Evolutionary conservation across 2,329 filamentous ascomycete species (phyloP), one percentile per base, ranked within the genome.

Genomic region (Nemania sp.): DNA sequence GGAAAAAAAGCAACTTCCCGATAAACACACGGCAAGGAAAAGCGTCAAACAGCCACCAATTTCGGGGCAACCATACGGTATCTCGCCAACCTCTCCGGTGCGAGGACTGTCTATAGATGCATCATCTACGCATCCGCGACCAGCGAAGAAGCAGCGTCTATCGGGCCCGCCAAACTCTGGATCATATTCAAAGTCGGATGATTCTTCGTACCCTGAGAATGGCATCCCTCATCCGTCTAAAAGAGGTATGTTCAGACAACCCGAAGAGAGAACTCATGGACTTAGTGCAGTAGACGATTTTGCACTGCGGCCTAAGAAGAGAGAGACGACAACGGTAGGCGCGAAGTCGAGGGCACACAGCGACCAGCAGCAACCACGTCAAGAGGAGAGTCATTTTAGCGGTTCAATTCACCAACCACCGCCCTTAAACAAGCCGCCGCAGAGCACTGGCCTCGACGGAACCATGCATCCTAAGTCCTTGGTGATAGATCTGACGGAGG

Each of bases 1-100:
- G 19, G 59, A 59, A 23, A 67, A 63, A 31, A 66, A 63, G 41
- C 61, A 62, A 15, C 60, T 68, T 34, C 23, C 62, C 19, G 59
- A 52, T 20, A 64, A 60, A 37, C 55, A 58, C 22, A 52, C 57
- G 1, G 66, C 66, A 19, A 59, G 66, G 26, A 68, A 68, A 43
- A 64, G 53, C 28, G 34, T 43, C 6, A 61, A 54, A 47, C 54
- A 47, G n/a, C 36, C 47, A 14, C n/a, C 51, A 15, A 52, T 20
- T 15, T 36, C 34, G 17, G 43, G 44, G n/a, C 39, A 41, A 37
- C 5, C 43, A 11, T 46, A 42, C 23, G 26, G 22, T 23, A 24
- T 42, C 15, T 49, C 53, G 17, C 14, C 41, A 23, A 49, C 31
- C 9, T 46, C 60, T 33, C 49, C 47, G n/a, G 53, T 42, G 46